A percentile compares a stretch with the other conserved stretches of the same genome.
These are phyloP conservation scores for Litsea cubeba DNA, from an alignment of 164 flowering plant species.

Conservation along the genomic window DNA sequence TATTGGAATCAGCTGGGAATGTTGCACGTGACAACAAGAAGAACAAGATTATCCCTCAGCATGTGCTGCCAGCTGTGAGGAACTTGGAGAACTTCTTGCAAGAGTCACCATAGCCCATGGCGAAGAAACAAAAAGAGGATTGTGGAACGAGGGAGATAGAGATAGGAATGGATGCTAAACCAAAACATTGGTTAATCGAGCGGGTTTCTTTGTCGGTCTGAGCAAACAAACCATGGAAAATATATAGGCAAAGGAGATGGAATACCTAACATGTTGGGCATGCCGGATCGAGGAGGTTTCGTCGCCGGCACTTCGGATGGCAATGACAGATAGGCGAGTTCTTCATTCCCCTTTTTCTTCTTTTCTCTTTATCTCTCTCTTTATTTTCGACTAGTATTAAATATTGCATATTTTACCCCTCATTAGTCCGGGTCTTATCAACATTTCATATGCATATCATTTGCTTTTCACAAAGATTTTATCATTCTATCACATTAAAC, in stretches of 20 bases:
- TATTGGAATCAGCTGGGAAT: slow-evolving; percentile 74
- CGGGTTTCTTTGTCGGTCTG: too few relatives aligned
- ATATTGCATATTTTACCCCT: too few relatives aligned
- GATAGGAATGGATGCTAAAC: slow-evolving; percentile 2
- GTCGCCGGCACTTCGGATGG: too few relatives aligned
- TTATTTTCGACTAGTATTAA: too few relatives aligned
- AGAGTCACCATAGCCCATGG: slow-evolving; percentile 66
- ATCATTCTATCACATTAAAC: too few relatives aligned
- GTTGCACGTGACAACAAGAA: slow-evolving; percentile 79
- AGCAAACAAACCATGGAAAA: too few relatives aligned
- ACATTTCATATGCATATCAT: too few relatives aligned
- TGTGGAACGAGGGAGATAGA: slow-evolving; percentile 16
- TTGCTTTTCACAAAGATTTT: too few relatives aligned
- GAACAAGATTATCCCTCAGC: slow-evolving; percentile 62
- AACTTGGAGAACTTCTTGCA: slow-evolving; percentile 56
- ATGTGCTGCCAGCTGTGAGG: slow-evolving; percentile 58
- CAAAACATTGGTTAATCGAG: too few relatives aligned
- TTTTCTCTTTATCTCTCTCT: too few relatives aligned
- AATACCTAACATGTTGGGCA: slow-evolving; percentile 36
- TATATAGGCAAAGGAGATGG: slow-evolving; percentile 26
- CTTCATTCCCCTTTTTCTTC: too few relatives aligned
- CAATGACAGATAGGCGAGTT: background rate
- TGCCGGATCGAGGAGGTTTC: background rate
- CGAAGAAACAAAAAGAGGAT: slow-evolving; percentile 36
- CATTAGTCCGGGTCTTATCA: too few relatives aligned